A percentile compares a stretch with the other conserved stretches of the same genome.
Evolutionary conservation across 768 basidiomycete genomes (phyloP).

Genomic region (Lactarius akahatsu): DNA sequence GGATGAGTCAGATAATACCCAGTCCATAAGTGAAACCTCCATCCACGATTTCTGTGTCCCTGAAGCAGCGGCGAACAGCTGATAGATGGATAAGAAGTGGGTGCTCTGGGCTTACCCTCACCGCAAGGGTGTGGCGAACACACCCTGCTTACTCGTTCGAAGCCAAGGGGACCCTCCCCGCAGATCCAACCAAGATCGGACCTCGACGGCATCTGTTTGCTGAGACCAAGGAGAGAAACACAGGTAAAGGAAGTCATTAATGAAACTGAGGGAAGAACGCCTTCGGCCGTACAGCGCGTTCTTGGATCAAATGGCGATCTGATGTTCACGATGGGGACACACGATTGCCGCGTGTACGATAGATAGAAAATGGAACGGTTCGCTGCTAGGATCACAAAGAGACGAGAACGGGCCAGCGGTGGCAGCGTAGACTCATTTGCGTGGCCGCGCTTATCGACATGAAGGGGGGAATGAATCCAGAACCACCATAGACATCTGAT

Average conservation of each 20-base stretch:
- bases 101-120: conserved; percentile 7
- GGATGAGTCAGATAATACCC: background rate
- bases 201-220: conserved; percentile 13
- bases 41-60: background rate
- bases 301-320: conserved; percentile 12
- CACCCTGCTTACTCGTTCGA: background rate
- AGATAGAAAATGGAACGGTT: conserved; percentile 26
- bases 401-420: conserved; percentile 9
- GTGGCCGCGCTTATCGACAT: conserved; percentile 12
- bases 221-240: background rate
- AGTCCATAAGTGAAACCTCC: background rate
- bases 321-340: conserved; percentile 19
- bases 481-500: conserved; percentile 19
- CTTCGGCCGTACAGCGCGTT: conserved; percentile 2
- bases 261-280: background rate
- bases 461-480: conserved; percentile 11
- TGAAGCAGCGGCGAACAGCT: background rate
- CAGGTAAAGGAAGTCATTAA: background rate
- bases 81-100: conserved; percentile 7
- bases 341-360: conserved; percentile 24
- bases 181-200: conserved; percentile 23
- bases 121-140: background rate
- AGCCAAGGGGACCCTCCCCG: background rate
- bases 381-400: background rate
- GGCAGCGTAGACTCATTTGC: background rate